phyloP scores from a whole-genome alignment of 176 grass and related monocot species.

The Pontederia paniculata region DNA sequence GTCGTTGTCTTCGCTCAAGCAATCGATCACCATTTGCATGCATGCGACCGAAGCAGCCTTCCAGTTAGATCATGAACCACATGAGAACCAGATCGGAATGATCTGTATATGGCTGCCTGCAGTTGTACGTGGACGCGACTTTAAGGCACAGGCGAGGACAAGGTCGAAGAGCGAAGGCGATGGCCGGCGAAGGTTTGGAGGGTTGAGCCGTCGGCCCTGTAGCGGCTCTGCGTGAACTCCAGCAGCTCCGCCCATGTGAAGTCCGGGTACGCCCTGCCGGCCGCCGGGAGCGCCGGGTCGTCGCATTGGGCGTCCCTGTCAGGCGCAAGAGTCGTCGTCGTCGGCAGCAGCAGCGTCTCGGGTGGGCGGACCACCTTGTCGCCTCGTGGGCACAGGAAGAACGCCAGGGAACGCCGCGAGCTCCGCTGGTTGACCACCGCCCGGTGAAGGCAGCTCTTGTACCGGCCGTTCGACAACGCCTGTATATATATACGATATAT shows the following conservation, averaged over 20 bases:
- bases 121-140: too few species aligned
- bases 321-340: too few species aligned
- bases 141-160: neutral
- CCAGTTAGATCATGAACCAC: too few species aligned
- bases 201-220: slow-evolving; percentile 68
- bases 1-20: too few species aligned
- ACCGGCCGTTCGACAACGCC: slow-evolving; percentile 32
- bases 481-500: neutral
- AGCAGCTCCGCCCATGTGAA: slow-evolving; percentile 85
- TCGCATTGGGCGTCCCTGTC: too few species aligned
- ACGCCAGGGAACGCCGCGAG: slow-evolving; percentile 66
- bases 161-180: slow-evolving; percentile 11
- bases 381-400: slow-evolving; percentile 77
- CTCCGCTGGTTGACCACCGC: slow-evolving; percentile 62
- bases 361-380: slow-evolving; percentile 70
- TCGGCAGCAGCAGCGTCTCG: neutral
- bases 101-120: too few species aligned
- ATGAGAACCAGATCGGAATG: too few species aligned
- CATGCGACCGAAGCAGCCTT: too few species aligned
- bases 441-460: slow-evolving; percentile 90
- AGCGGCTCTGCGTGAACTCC: slow-evolving; percentile 80
- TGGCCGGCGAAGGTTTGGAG: slow-evolving; percentile 53
- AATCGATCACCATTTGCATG: too few species aligned
- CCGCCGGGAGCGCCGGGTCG: too few species aligned
- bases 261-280: slow-evolving; percentile 59